Evolutionary conservation across 1,284 basidiomycete genomes (phyloP).

Genomic region (Apiotrichum veenhuisii): DNA sequence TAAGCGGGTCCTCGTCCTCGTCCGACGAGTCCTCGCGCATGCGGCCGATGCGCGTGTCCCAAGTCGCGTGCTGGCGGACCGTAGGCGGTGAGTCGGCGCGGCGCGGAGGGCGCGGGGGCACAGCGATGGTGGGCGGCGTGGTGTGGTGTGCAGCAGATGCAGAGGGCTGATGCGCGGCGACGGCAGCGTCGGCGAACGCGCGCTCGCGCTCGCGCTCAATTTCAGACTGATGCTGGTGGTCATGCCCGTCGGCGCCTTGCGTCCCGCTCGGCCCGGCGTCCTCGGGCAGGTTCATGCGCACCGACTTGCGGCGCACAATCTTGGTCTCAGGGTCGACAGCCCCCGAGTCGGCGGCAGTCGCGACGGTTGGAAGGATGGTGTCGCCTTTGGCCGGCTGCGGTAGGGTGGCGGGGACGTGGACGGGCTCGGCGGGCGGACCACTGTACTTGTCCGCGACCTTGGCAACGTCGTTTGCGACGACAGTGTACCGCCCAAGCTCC

Average conservation of each 20-base stretch:
- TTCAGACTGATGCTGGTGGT: conserved; percentile 5
- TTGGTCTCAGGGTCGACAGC: conserved; percentile 4
- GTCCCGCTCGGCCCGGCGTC: neutral
- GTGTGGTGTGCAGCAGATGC: neutral
- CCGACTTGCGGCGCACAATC: conserved; percentile 38
- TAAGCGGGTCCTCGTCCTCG: conserved; percentile 37
- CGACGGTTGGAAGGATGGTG: neutral
- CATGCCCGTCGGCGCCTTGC: conserved; percentile 4
- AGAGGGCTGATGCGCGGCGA: neutral
- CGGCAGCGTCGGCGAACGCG: conserved; percentile 5
- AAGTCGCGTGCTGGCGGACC: conserved; percentile 14
- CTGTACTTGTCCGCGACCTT: conserved; percentile 1
- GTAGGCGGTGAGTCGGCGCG: conserved; percentile 10
- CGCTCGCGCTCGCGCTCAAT: conserved; percentile 4
- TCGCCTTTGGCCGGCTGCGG: neutral
- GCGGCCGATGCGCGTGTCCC: conserved; percentile 43
- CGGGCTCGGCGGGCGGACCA: neutral
- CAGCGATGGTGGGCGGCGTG: neutral
- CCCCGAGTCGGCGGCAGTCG: neutral
- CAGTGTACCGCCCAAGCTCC: conserved; percentile 28
- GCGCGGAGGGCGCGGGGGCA: neutral
- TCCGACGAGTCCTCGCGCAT: conserved; percentile 42
- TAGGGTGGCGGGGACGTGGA: neutral
- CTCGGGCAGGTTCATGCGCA: conserved; percentile 31
- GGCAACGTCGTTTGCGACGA: conserved; percentile 37